Conservation (phyloP, 192 early-diverging fungal genomes). For the Umbelopsis vinacea region DNA sequence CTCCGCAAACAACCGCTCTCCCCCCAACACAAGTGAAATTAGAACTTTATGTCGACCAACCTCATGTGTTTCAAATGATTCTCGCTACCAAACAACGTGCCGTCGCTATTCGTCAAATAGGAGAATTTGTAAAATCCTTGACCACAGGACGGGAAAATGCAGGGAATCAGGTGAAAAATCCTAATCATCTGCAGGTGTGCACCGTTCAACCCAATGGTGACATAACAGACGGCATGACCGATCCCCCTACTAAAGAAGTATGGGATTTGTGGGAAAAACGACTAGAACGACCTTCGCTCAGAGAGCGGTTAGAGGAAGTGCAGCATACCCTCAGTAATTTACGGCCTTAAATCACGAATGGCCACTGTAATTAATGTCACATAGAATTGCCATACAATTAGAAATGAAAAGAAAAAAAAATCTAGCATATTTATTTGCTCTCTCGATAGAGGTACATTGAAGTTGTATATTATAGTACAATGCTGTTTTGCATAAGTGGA, state of each 20-base stretch:
- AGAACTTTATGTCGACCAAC: conserved; percentile 52
- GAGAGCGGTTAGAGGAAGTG: conserved; percentile 5
- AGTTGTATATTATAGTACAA: conserved; percentile 1
- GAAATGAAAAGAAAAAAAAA: background rate
- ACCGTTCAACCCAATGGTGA: conserved; percentile 2
- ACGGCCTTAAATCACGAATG: background rate
- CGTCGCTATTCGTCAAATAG: conserved; percentile 20
- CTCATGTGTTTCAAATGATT: conserved; percentile 50
- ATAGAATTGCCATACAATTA: background rate
- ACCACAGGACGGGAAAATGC: background rate
- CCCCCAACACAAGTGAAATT: conserved; percentile 38
- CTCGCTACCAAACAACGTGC: conserved; percentile 19
- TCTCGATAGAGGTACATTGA: background rate
- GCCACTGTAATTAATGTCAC: background rate
- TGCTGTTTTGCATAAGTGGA: background rate
- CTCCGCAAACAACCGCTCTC: background rate
- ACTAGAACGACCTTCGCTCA: background rate
- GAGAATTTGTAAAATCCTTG: conserved; percentile 21
- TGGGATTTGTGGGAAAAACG: background rate
- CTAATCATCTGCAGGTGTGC: background rate
- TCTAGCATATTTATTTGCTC: background rate
- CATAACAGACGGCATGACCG: background rate
- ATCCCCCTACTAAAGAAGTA: background rate
- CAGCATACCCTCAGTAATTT: background rate
- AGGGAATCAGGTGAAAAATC: background rate